phyloP scores from a whole-genome alignment of 306 rosid genomes.

The Bauhinia variegata region DNA sequence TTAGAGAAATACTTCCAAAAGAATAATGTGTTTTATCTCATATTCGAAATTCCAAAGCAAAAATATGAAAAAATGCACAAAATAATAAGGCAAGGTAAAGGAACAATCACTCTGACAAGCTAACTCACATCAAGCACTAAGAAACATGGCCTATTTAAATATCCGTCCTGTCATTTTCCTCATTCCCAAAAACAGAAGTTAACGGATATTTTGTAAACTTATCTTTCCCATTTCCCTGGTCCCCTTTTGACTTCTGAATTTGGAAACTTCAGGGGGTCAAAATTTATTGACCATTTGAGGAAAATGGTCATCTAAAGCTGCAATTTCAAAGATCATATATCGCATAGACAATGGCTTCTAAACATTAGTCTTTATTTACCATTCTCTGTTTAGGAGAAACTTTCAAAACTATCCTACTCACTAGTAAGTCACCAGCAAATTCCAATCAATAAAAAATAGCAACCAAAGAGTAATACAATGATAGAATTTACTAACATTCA shows the following conservation, averaged over 20 bases:
- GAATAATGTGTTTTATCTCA: constrained; percentile 19
- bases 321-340: constrained; percentile 25
- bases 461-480: constrained; percentile 49
- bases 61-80: constrained; percentile 29
- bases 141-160: constrained; percentile 20
- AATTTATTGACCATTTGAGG: constrained; percentile 30
- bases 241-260: too few species aligned
- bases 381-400: constrained; percentile 22
- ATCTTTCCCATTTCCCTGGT: constrained; percentile 25
- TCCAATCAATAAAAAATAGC: constrained; percentile 28
- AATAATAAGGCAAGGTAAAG: constrained; percentile 33
- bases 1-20: constrained; percentile 34
- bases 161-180: constrained; percentile 13
- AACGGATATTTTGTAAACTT: constrained; percentile 9
- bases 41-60: constrained; percentile 12
- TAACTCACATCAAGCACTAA: constrained; percentile 29
- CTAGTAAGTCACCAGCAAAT: constrained; percentile 33
- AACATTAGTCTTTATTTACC: constrained; percentile 1
- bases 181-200: constrained; percentile 23
- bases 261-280: constrained; percentile 13
- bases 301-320: constrained; percentile 23
- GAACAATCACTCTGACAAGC: constrained; percentile 18
- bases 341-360: constrained; percentile 24
- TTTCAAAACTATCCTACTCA: constrained; percentile 21
- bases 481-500: constrained; percentile 75